Percentiles rank a stretch among this genome's conserved stretches.
Evolutionary conservation across 306 rosid species (phyloP).

Genomic region (Benincasa hispida): DNA sequence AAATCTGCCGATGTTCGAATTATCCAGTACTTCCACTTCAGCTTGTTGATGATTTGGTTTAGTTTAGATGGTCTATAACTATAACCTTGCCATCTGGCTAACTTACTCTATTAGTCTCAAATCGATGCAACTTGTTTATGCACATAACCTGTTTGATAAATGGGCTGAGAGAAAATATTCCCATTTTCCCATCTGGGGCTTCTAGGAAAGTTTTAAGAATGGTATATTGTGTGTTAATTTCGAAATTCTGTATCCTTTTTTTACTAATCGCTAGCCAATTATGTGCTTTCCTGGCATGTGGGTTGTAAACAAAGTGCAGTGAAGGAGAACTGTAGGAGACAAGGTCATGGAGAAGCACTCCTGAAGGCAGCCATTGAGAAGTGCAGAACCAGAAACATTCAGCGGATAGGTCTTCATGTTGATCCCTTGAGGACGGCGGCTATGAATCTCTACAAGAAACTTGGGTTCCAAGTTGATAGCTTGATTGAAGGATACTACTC

Average conservation of each 20-base stretch:
- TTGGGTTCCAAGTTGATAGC: constrained; percentile 61
- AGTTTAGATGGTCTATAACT: neutral
- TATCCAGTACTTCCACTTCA: neutral
- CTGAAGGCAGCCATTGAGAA: constrained; percentile 62
- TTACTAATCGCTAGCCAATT: neutral
- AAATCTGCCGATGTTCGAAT: neutral
- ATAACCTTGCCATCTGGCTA: neutral
- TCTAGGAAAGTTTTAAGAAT: neutral
- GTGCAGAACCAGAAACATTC: constrained; percentile 53
- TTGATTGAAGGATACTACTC: constrained; percentile 66
- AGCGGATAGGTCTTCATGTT: constrained; percentile 68
- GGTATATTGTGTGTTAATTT: neutral
- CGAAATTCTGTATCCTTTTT: neutral
- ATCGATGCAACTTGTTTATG: neutral
- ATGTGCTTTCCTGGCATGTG: neutral
- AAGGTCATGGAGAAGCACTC: constrained; percentile 68
- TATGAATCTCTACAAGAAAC: constrained; percentile 56
- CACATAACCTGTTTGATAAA: constrained; percentile 39
- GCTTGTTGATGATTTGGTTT: neutral
- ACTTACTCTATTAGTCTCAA: neutral
- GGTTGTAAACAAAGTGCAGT: constrained; percentile 23
- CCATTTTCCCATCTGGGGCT: neutral
- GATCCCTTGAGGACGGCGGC: constrained; percentile 68
- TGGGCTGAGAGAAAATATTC: constrained; percentile 2
- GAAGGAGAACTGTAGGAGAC: constrained; percentile 65